A percentile compares a stretch with the other conserved stretches of the same genome.
Evolutionary conservation across 1,284 basidiomycete genomes (phyloP).

Genomic region (Trametes polyzona): DNA sequence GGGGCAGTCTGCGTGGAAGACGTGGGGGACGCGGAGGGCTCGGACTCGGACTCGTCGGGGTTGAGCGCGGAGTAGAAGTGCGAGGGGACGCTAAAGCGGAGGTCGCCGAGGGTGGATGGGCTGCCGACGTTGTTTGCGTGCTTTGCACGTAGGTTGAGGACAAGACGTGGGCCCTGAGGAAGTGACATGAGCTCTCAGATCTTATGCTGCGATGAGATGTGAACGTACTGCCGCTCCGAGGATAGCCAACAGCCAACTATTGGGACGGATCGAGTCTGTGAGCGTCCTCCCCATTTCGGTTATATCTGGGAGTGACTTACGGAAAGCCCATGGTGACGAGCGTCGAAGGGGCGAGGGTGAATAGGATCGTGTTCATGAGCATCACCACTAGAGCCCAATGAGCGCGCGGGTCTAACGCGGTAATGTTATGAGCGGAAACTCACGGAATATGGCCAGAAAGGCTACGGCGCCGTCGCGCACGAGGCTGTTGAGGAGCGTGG

Average conservation of each 20-base stretch:
- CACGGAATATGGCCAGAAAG: conserved; percentile 33
- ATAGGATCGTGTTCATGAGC: conserved; percentile 33
- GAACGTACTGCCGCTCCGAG: conserved; percentile 30
- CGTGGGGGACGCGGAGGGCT: neutral
- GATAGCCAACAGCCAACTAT: conserved; percentile 33
- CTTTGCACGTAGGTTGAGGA: conserved; percentile 29
- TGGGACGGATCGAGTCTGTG: no score
- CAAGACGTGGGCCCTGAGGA: conserved; percentile 32
- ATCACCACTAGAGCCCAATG: conserved; percentile 25
- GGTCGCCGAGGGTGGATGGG: conserved; percentile 13
- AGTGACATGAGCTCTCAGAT: neutral
- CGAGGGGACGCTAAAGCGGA: conserved; percentile 14
- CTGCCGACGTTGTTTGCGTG: conserved; percentile 14
- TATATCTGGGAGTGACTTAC: conserved; percentile 26
- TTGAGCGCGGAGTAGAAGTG: conserved; percentile 20
- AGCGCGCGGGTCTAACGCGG: neutral
- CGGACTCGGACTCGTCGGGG: conserved; percentile 10
- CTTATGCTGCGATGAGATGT: neutral
- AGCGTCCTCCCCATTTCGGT: no score
- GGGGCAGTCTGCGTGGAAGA: neutral
- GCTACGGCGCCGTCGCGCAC: conserved; percentile 42
- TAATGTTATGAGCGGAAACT: neutral
- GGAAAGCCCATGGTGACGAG: conserved; percentile 33
- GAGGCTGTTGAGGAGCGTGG: conserved; percentile 36
- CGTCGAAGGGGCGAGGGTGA: conserved; percentile 31